These are phyloP conservation scores for Aquilaria agallochum DNA, from an alignment of 441 rosid species.

Conservation along the genomic window DNA sequence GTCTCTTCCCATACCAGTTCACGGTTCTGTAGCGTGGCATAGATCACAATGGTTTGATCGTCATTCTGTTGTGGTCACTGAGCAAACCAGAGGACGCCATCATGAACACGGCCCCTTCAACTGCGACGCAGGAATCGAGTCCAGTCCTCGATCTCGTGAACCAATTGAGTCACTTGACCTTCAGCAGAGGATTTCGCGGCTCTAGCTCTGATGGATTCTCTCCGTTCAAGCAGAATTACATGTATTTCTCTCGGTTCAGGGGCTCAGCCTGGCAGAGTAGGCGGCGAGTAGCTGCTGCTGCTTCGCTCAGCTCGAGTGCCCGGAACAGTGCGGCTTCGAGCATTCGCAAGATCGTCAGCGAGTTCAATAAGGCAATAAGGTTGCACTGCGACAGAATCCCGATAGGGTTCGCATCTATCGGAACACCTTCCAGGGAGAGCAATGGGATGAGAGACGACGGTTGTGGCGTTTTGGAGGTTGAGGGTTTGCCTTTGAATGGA, in stretches of 20 bases:
- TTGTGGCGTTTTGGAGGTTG: conserved; percentile 45
- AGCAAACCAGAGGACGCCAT: conserved; percentile 5
- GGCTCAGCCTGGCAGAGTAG: conserved; percentile 21
- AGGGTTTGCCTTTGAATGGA: conserved; percentile 51
- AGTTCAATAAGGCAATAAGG: conserved; percentile 59
- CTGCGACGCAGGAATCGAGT: conserved; percentile 52
- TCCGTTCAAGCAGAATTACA: conserved; percentile 39
- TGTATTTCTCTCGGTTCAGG: conserved; percentile 38
- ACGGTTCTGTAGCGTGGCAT: conserved; percentile 13
- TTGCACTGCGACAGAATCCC: conserved; percentile 79
- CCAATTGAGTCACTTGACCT: conserved; percentile 42
- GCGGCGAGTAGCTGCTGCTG: conserved; percentile 29
- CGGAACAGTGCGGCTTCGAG: conserved; percentile 31
- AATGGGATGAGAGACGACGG: conserved; percentile 46
- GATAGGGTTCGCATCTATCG: conserved; percentile 70
- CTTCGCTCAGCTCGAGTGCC: conserved; percentile 49
- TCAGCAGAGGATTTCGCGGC: conserved; percentile 30
- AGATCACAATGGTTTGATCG: conserved; percentile 25
- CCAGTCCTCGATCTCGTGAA: conserved; percentile 44
- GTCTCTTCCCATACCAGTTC: background rate
- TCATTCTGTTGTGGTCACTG: background rate
- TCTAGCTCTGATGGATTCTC: conserved; percentile 37
- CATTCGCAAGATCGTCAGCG: conserved; percentile 36
- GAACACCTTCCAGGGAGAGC: conserved; percentile 40
- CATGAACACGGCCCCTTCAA: conserved; percentile 57